Evolutionary conservation across 169 alveolate genomes (phyloP), one percentile per base, ranked within the genome.

Genomic region (Plasmodium yoelii): DNA sequence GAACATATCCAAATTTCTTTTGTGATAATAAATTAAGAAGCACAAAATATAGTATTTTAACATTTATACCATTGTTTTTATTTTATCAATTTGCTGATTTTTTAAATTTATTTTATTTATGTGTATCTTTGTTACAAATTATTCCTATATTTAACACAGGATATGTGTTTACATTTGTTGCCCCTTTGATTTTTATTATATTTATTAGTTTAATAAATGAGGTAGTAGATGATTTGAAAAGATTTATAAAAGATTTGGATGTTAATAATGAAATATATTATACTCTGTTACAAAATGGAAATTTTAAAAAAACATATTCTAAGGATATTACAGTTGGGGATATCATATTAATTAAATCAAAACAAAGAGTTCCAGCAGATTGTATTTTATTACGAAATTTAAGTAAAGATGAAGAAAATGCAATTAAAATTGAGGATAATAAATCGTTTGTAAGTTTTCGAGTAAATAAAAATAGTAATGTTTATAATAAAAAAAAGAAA

Each of bases 291-390:
- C 69, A 57, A 12, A 92, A 92, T 18, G 95, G 95, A 24, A 96
- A 94, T 49, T 87, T 91, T 51, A 94, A 94, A 75, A 88, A 87
- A 74, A 94, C 97, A 39, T 80, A 89, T 18, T 95, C 98, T 26
- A 92, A 95, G 44, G 96, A 95, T 47, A 91, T 98, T 65, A 93
- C 95, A 74, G 98, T 96, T 13, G 99, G 99, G 1, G 95, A 98
- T 91, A 71, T 98, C 22, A 94, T 97, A 34, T 97, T 95, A 94
- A 94, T 98, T 44, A 92, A 94, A 28, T 88, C 92, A 26, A 92
- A 97, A 88, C 97, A 99, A 91, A 92, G 99, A 73, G 98, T 97
- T 4, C 99, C 99, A 3, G 99, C 99, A 7, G 99, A 99, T 92
- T 87, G 98, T 75, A 88, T 99, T 5, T 88, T 98, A 15, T 89